A percentile compares a stretch with the other conserved stretches of the same genome.
These are phyloP conservation scores for Chlorophyllum brunneum DNA, from an alignment of 768 basidiomycete species.

Conservation along the genomic window DNA sequence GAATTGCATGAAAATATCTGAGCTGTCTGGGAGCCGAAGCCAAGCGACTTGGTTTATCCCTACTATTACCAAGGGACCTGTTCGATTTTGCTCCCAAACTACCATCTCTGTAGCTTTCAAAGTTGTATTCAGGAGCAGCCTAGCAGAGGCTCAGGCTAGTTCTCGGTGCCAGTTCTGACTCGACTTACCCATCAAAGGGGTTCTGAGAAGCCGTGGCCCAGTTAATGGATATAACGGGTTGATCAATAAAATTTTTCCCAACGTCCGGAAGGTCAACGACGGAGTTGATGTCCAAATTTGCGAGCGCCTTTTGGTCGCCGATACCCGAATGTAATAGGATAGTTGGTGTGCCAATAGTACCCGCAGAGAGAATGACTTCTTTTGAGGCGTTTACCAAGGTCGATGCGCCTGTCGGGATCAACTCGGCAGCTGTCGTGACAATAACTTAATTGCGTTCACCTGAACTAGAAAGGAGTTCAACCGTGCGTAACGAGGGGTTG, in stretches of 20 bases:
- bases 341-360: slow-evolving; percentile 33
- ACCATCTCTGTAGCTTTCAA: slow-evolving; percentile 19
- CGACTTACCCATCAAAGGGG: slow-evolving; percentile 23
- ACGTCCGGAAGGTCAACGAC: slow-evolving; percentile 31
- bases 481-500: neutral
- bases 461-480: slow-evolving; percentile 12
- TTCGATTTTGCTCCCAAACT: slow-evolving; percentile 19
- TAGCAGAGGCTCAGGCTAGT: neutral
- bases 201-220: slow-evolving; percentile 25
- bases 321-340: slow-evolving; percentile 35
- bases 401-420: neutral
- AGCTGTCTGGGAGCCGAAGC: slow-evolving; percentile 20
- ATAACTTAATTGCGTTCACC: neutral
- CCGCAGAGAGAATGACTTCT: slow-evolving; percentile 49
- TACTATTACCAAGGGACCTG: slow-evolving; percentile 20
- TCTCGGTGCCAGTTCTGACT: neutral
- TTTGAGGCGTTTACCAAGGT: slow-evolving; percentile 33
- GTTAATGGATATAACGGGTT: slow-evolving; percentile 22
- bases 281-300: slow-evolving; percentile 21
- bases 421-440: too few species aligned
- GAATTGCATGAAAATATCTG: slow-evolving; percentile 17
- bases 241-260: slow-evolving; percentile 35
- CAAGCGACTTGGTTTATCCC: slow-evolving; percentile 22
- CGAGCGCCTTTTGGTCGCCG: slow-evolving; percentile 23
- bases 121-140: slow-evolving; percentile 21